Evolutionary conservation across 139 green algal genomes (phyloP).

Genomic region (Marvania coccoides): DNA sequence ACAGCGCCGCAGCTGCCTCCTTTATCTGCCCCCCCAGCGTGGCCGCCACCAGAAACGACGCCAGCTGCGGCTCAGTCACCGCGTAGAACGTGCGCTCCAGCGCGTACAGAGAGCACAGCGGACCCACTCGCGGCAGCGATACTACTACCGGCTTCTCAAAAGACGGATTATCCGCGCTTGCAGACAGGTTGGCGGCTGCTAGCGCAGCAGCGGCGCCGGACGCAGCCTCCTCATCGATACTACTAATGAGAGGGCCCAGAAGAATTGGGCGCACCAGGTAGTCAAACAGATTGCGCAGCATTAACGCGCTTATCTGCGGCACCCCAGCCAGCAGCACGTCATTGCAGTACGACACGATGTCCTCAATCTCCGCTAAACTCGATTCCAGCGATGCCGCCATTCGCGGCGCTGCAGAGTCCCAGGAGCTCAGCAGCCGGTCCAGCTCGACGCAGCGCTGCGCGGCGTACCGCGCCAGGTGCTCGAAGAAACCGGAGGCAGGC

Average conservation of each 20-base stretch:
- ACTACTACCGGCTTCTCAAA: background rate
- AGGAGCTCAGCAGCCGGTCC: slow-evolving; percentile 27
- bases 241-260: background rate
- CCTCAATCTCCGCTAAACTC: slow-evolving; percentile 82
- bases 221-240: background rate
- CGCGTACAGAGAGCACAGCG: slow-evolving; percentile 51
- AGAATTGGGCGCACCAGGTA: background rate
- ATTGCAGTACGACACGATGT: slow-evolving; percentile 88
- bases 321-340: slow-evolving; percentile 70
- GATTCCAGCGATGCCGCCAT: slow-evolving; percentile 59
- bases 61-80: slow-evolving; percentile 39
- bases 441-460: slow-evolving; percentile 60
- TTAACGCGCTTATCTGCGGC: background rate
- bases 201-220: too few species aligned
- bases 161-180: too few species aligned
- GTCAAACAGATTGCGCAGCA: slow-evolving; percentile 7
- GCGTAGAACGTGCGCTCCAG: slow-evolving; percentile 69
- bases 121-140: slow-evolving; percentile 18
- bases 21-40: slow-evolving; percentile 29
- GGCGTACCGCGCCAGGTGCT: slow-evolving; percentile 53
- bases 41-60: slow-evolving; percentile 39
- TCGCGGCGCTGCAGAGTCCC: slow-evolving; percentile 20
- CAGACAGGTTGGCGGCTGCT: too few species aligned
- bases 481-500: slow-evolving; percentile 54
- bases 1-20: background rate